Evolutionary conservation across 495 filamentous ascomycete genomes (phyloP).

Genomic region (Lepraria neglecta): DNA sequence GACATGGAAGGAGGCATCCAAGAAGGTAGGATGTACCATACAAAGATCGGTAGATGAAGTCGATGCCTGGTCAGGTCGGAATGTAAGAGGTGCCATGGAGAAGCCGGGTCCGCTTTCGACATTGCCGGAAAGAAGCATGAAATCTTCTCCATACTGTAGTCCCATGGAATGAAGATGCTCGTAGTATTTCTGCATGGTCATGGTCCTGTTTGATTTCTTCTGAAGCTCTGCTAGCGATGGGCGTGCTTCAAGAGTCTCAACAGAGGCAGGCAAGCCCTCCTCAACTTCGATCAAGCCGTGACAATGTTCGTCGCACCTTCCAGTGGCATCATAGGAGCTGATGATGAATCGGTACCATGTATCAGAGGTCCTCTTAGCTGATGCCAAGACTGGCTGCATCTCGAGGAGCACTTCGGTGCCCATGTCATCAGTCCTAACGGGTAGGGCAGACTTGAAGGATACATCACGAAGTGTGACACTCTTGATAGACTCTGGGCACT

Average conservation of each 20-base stretch:
- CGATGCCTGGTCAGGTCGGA: slow-evolving; percentile 9
- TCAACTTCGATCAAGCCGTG: slow-evolving; percentile 19
- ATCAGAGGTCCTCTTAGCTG: slow-evolving; percentile 21
- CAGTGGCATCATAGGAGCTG: slow-evolving; percentile 21
- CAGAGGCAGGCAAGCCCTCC: slow-evolving; percentile 9
- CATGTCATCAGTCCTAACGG: slow-evolving; percentile 26
- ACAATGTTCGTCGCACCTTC: slow-evolving; percentile 22
- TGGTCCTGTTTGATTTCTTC: slow-evolving; percentile 13
- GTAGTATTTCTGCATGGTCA: slow-evolving; percentile 22
- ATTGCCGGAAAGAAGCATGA: slow-evolving; percentile 21
- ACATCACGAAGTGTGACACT: slow-evolving; percentile 36
- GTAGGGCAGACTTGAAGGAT: slow-evolving; percentile 38
- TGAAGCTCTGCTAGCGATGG: slow-evolving; percentile 13
- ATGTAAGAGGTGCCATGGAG: slow-evolving; percentile 22
- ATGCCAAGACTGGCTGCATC: slow-evolving; percentile 17
- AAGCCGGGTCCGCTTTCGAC: slow-evolving; percentile 22
- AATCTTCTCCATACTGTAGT: slow-evolving; percentile 23
- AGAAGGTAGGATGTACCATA: slow-evolving; percentile 23
- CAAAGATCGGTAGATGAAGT: slow-evolving; percentile 12
- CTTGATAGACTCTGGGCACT: slow-evolving; percentile 17
- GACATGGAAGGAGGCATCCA: slow-evolving; percentile 22
- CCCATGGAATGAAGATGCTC: slow-evolving; percentile 24
- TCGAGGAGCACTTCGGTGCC: slow-evolving; percentile 21
- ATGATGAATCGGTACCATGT: slow-evolving; percentile 24
- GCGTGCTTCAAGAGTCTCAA: slow-evolving; percentile 14